Evolutionary conservation across 306 rosid species (phyloP).

Genomic region (Phaseolus lunatus): DNA sequence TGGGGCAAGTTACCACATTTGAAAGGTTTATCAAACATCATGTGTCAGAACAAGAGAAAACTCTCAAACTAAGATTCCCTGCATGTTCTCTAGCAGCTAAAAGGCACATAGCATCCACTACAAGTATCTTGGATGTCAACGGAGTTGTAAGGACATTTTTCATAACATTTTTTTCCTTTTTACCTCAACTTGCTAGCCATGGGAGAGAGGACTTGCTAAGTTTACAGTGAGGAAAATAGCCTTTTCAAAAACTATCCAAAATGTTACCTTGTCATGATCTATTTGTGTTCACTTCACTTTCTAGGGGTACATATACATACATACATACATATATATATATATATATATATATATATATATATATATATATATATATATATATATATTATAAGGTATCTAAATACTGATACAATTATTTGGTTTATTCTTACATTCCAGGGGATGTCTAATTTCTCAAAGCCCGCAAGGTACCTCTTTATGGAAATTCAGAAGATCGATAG

Average conservation of each 20-base stretch:
- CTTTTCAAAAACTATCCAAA: neutral
- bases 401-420: slow-evolving; percentile 2
- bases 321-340: too few relatives aligned
- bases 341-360: too few relatives aligned
- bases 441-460: slow-evolving; percentile 89
- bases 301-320: neutral
- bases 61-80: slow-evolving; percentile 71
- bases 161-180: neutral
- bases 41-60: slow-evolving; percentile 90
- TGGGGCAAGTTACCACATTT: slow-evolving; percentile 68
- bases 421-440: slow-evolving; percentile 60
- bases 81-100: slow-evolving; percentile 84
- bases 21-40: slow-evolving; percentile 78
- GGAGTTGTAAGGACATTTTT: slow-evolving; percentile 69
- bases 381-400: neutral
- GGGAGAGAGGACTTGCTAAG: neutral
- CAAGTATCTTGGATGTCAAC: slow-evolving; percentile 84
- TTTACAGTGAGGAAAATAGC: neutral
- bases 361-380: too few relatives aligned
- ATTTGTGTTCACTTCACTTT: slow-evolving; percentile 14
- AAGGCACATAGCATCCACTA: slow-evolving; percentile 88
- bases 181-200: neutral
- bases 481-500: slow-evolving; percentile 93
- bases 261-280: neutral
- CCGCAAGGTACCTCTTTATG: slow-evolving; percentile 75